A percentile compares a stretch with the other conserved stretches of the same genome.
Evolutionary conservation across 768 basidiomycete genomes (phyloP).

Genomic region (Tricholoma bakamatsutake): DNA sequence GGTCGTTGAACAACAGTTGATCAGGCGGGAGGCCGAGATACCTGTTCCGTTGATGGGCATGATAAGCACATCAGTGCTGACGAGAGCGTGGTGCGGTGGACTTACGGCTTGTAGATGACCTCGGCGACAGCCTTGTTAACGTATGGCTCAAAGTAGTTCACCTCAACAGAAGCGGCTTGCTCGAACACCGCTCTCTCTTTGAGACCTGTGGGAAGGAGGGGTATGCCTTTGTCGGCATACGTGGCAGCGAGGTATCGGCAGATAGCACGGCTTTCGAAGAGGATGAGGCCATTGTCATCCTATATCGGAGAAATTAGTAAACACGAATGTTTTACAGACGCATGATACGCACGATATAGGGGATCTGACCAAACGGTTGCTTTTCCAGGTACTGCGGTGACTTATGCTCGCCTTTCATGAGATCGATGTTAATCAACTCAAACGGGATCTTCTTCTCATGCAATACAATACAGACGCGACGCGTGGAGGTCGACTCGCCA

Average conservation of each 20-base stretch:
- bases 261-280: slow-evolving; percentile 54
- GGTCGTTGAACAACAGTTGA: slow-evolving; percentile 16
- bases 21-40: slow-evolving; percentile 5
- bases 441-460: slow-evolving; percentile 14
- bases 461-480: slow-evolving; percentile 8
- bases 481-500: slow-evolving; percentile 8
- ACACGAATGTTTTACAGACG: no score
- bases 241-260: slow-evolving; percentile 44
- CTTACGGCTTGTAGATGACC: slow-evolving; percentile 40
- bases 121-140: slow-evolving; percentile 32
- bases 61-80: neutral
- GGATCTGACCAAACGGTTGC: slow-evolving; percentile 14
- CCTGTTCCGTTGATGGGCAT: neutral
- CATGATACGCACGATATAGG: slow-evolving; percentile 6
- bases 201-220: slow-evolving; percentile 36
- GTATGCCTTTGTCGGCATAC: slow-evolving; percentile 36
- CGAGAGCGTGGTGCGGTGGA: neutral
- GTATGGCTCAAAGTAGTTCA: slow-evolving; percentile 34
- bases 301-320: neutral
- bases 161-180: slow-evolving; percentile 39
- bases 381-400: slow-evolving; percentile 3
- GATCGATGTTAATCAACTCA: slow-evolving; percentile 7
- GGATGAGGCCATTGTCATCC: slow-evolving; percentile 30
- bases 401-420: slow-evolving; percentile 9
- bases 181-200: slow-evolving; percentile 32